These are phyloP conservation scores for Neocatenulostroma microsporum DNA, from an alignment of 2,329 filamentous ascomycete genomes.

Conservation along the genomic window DNA sequence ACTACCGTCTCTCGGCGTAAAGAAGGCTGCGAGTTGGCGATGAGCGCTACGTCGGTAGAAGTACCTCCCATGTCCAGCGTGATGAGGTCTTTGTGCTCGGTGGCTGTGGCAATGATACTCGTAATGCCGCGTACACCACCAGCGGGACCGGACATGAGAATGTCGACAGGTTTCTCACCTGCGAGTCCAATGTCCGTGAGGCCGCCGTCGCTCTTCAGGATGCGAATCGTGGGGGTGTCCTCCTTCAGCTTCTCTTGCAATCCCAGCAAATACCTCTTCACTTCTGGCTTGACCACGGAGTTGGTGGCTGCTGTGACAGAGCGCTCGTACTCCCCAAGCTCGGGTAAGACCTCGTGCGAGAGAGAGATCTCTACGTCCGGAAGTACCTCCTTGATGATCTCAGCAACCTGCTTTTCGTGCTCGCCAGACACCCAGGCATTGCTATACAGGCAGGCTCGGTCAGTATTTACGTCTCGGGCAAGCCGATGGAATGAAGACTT, in stretches of 20 bases:
- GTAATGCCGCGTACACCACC: constrained; percentile 22
- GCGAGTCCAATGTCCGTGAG: constrained; percentile 20
- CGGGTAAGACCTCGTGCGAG: constrained; percentile 20
- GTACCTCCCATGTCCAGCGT: constrained; percentile 23
- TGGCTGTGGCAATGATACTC: constrained; percentile 21
- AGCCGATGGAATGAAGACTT: no score
- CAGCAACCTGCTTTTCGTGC: constrained; percentile 19
- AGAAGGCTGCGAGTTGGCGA: constrained; percentile 18
- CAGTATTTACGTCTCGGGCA: no score
- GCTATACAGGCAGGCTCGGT: no score
- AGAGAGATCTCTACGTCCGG: constrained; percentile 20
- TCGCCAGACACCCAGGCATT: constrained; percentile 22
- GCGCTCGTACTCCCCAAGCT: constrained; percentile 23
- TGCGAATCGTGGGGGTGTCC: constrained; percentile 18
- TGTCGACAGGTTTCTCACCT: constrained; percentile 20
- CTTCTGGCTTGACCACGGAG: constrained; percentile 22
- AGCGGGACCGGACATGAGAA: constrained; percentile 23
- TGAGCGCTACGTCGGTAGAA: constrained; percentile 20
- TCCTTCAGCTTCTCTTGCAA: constrained; percentile 19
- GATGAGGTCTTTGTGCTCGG: constrained; percentile 21
- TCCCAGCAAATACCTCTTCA: constrained; percentile 20
- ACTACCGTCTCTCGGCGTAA: constrained; percentile 22
- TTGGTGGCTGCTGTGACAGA: constrained; percentile 22
- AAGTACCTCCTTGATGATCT: constrained; percentile 20
- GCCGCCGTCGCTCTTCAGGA: constrained; percentile 22